Evolutionary conservation across 805 yeast species (phyloP), one percentile per base, ranked within the genome.

Genomic region (Starmerella sirachaensis): DNA sequence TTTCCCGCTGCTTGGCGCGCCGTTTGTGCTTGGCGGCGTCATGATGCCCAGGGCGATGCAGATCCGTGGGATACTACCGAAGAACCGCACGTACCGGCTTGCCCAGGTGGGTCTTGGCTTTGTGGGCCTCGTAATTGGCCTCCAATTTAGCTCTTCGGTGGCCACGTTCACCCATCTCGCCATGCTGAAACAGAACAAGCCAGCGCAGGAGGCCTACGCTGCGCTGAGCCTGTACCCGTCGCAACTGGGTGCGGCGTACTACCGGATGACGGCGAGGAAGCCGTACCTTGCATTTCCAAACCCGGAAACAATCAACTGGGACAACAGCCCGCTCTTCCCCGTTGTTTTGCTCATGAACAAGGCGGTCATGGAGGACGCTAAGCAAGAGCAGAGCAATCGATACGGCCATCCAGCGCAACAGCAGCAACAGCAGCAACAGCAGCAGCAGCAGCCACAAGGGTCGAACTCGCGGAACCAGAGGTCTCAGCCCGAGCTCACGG

Each of bases 271-370:
- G 3, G 44, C 50, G 5, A 19, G 27, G 28, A 30, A 34, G 25
- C 49, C 50, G 9, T 35, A 41, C 11, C 35, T 46, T 16, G 45
- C 41, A n/a, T 35, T 51, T 42, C 24, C 35, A 26, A 38, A 47
- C 33, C 55, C 55, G 8, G 43, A 32, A 13, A 31, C 35, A 5
- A 45, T 48, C 18, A 50, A 51, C 33, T 51, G 55, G 55, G 23
- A 18, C 13, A 27, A 31, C 17, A 41, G 42, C 31, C 47, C 52
- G 17, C 24, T 42, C 22, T 51, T 51, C 43, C 55, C 55, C 14
- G 17, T 51, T 28, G 38, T 35, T 23, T 41, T 51, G 22, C 40
- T 51, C n/a, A 30, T 46, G 40, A 43, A 43, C 35, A 17, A 29
- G 19, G 24, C 36, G 13, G 24, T 43, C 17, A 26, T 43, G 8